Conservation (phyloP, 345 rosid species). For the Nasturtium officinale region DNA sequence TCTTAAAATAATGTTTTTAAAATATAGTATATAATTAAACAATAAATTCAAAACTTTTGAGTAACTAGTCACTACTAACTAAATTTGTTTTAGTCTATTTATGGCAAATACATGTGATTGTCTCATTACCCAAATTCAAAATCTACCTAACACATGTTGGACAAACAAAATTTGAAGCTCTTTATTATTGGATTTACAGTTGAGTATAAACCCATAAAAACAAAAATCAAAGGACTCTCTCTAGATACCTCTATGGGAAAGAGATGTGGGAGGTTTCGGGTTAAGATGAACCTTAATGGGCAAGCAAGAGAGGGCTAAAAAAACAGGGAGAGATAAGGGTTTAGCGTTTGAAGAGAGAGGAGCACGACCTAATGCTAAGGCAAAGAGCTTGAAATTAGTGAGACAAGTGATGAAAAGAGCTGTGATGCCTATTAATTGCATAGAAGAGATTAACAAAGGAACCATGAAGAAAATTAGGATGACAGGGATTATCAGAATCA, state of each 20-base stretch:
- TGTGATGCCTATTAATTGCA: conserved; percentile 44
- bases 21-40: too few species aligned
- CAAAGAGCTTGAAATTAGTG: conserved; percentile 60
- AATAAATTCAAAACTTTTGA: too few species aligned
- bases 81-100: too few species aligned
- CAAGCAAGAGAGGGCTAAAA: conserved; percentile 54
- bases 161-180: too few species aligned
- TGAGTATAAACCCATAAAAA: too few species aligned
- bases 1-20: too few species aligned
- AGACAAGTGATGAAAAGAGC: conserved; percentile 59
- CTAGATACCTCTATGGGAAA: conserved; percentile 9
- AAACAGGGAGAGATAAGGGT: conserved; percentile 46
- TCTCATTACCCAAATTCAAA: too few species aligned
- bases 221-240: conserved; percentile 29
- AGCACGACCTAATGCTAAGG: conserved; percentile 55
- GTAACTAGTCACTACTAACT: too few species aligned
- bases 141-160: too few species aligned
- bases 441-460: conserved; percentile 46
- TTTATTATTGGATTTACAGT: too few species aligned
- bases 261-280: conserved; percentile 25
- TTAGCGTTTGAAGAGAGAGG: conserved; percentile 44
- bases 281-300: conserved; percentile 57
- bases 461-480: conserved; percentile 45
- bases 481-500: conserved; percentile 44
- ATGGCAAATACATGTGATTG: too few species aligned